phyloP scores from a whole-genome alignment of 306 rosid species.

The Medicago truncatula region DNA sequence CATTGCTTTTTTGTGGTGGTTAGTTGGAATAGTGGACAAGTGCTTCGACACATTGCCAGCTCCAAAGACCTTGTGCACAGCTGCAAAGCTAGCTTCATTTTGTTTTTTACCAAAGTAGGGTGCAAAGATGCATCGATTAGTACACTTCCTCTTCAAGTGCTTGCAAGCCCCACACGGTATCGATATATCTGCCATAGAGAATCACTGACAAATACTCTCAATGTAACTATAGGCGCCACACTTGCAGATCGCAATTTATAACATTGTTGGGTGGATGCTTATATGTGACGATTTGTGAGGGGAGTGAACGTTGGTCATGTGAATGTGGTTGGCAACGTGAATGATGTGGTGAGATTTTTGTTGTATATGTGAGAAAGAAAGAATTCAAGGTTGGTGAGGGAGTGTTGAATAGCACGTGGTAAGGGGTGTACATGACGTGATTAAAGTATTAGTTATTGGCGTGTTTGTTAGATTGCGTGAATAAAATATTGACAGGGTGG shows the following conservation, averaged over 20 bases:
- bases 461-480: constrained; percentile 21
- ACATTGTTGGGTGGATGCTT: constrained; percentile 15
- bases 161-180: constrained; percentile 86
- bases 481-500: not conserved
- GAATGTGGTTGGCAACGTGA: constrained; percentile 39
- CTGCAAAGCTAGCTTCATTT: constrained; percentile 66
- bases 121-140: constrained; percentile 72
- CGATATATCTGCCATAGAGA: constrained; percentile 35
- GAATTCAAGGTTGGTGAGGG: constrained; percentile 62
- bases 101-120: constrained; percentile 74
- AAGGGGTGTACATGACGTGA: constrained; percentile 4
- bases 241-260: not conserved
- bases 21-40: constrained; percentile 55
- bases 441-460: not conserved
- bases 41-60: constrained; percentile 78
- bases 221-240: not conserved
- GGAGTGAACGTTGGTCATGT: constrained; percentile 69
- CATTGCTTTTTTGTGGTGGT: constrained; percentile 63
- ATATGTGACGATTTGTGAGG: constrained; percentile 16
- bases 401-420: constrained; percentile 53
- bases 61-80: constrained; percentile 87
- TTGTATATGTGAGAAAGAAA: constrained; percentile 44
- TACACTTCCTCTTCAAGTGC: constrained; percentile 71
- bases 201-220: not conserved
- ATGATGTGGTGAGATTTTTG: not conserved